Evolutionary conservation across 768 basidiomycete species (phyloP), one percentile per base, ranked within the genome.

Genomic region (Coprinopsis cinerea): DNA sequence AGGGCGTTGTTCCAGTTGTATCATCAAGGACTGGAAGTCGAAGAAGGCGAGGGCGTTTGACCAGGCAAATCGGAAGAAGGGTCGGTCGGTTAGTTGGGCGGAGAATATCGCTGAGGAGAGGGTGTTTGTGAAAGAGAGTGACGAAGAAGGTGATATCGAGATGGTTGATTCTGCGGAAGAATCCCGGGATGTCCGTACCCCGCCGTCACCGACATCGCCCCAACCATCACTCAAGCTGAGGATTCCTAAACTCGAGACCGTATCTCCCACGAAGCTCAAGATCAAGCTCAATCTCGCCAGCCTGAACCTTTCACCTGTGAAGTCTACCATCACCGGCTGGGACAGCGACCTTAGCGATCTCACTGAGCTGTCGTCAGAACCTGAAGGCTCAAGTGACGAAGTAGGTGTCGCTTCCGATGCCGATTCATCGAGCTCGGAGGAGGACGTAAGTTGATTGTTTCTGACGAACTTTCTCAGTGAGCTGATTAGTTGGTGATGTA

Each of bases 71-170:
- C 13, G 13, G 22, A 61, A 54, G 30, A 60, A 57, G 43, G 58
- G 56, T 50, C 68, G 66, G 49, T 55, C 57, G 0, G 69, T 72
- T 9, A 61, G 64, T 17, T 72, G 71, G 71, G 64, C 65, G 14
- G 69, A 68, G 44, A 54, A 59, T 26, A 39, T 59, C 2, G 50
- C 30, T 1, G 49, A 32, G 20, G 25, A 36, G n/a, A 28, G 26
- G 9, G 45, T 30, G 20, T 2, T 46, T 30, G 48, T 17, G 48
- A 20, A 37, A 36, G 18, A 46, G 26, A 26, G 34, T 32, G 30
- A 32, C 45, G 13, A 49, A 49, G 22, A 39, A 48, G n/a, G n/a
- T n/a, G n/a, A n/a, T n/a, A n/a, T n/a, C n/a, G n/a, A n/a, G n/a
- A n/a, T n/a, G n/a, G n/a, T n/a, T n/a, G n/a, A n/a, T n/a, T n/a